phyloP scores from a whole-genome alignment of 768 basidiomycete genomes.

The Hortiboletus campestris region DNA sequence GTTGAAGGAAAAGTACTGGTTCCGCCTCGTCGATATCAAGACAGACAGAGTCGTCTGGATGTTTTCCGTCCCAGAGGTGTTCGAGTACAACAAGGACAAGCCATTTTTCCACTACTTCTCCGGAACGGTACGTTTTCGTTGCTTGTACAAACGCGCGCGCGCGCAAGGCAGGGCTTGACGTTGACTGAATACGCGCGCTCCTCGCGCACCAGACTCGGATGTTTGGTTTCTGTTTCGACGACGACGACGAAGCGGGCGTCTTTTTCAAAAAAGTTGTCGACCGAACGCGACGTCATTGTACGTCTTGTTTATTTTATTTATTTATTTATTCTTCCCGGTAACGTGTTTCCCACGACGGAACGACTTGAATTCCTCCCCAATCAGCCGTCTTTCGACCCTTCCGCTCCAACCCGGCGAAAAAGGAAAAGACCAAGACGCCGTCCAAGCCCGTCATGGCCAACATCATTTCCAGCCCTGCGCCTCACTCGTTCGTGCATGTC shows the following conservation, averaged over 20 bases:
- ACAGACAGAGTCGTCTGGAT: conserved; percentile 64
- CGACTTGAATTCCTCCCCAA: background rate
- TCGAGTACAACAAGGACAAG: conserved; percentile 78
- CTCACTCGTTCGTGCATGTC: conserved; percentile 64
- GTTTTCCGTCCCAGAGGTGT: conserved; percentile 57
- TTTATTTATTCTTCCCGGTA: background rate
- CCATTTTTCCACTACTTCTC: conserved; percentile 92
- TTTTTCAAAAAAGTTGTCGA: conserved; percentile 62
- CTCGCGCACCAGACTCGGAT: conserved; percentile 35
- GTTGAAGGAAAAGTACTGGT: conserved; percentile 50
- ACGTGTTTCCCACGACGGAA: background rate
- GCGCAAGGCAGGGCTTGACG: background rate
- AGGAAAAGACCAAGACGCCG: conserved; percentile 35
- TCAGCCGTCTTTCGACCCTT: conserved; percentile 30
- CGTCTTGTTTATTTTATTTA: background rate
- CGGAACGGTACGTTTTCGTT: conserved; percentile 63
- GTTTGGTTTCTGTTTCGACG: conserved; percentile 57
- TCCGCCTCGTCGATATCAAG: conserved; percentile 58
- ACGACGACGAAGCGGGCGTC: conserved; percentile 56
- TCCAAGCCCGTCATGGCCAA: conserved; percentile 32
- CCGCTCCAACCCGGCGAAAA: conserved; percentile 27
- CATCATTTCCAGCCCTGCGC: conserved; percentile 57
- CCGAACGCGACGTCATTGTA: conserved; percentile 45
- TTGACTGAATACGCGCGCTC: background rate
- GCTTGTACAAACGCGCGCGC: background rate